phyloP scores from a whole-genome alignment of 176 grass and related monocot genomes.

The Guadua angustifolia region DNA sequence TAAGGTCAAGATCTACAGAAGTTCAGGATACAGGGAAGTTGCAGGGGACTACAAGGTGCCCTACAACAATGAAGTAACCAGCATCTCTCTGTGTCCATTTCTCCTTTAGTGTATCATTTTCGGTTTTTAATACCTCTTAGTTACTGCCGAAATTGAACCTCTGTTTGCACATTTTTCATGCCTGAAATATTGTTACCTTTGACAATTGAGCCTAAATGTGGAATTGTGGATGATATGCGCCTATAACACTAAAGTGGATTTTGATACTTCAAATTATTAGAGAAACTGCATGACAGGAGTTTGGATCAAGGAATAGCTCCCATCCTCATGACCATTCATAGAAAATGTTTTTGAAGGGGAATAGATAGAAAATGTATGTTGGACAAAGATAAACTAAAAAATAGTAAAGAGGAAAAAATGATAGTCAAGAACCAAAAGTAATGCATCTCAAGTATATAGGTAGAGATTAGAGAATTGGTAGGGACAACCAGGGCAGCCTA shows the following conservation, averaged over 20 bases:
- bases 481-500: not conserved
- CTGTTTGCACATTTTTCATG: not conserved
- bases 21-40: not conserved
- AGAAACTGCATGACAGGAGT: not conserved
- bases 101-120: not conserved
- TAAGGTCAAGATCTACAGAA: not conserved
- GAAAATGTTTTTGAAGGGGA: not conserved
- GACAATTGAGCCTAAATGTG: not conserved
- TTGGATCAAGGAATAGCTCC: not conserved
- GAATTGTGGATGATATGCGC: not conserved
- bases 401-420: not conserved
- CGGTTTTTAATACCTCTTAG: not conserved
- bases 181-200: not conserved
- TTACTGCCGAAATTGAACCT: not conserved
- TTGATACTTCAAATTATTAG: not conserved
- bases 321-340: not conserved
- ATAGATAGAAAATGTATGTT: not conserved
- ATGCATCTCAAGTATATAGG: not conserved
- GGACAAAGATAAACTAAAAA: not conserved
- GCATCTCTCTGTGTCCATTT: conserved; percentile 10
- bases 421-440: conserved; percentile 6
- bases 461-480: not conserved
- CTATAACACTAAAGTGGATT: not conserved
- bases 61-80: not conserved
- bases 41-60: not conserved